Evolutionary conservation across 2,329 filamentous ascomycete genomes (phyloP).

Genomic region (Venturia effusa): DNA sequence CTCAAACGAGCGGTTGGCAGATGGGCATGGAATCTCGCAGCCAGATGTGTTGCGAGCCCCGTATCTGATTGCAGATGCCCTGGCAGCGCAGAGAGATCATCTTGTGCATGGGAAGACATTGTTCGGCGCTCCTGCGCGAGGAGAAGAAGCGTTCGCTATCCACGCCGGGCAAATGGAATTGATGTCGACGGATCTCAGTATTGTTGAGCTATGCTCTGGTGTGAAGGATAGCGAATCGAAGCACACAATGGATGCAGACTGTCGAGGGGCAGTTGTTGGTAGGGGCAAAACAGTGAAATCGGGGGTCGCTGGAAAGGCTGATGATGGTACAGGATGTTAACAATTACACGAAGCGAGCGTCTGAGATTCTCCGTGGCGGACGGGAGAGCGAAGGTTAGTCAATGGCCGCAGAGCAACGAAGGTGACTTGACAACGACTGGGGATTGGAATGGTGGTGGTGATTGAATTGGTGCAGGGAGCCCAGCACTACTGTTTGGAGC

Average conservation of each 20-base stretch:
- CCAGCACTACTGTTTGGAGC: not conserved
- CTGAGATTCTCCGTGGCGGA: not conserved
- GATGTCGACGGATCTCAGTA: not conserved
- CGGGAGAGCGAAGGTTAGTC: not conserved
- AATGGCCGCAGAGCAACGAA: not conserved
- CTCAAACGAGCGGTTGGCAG: slow-evolving; percentile 81
- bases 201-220: not conserved
- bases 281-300: not conserved
- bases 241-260: not conserved
- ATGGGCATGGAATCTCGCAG: slow-evolving; percentile 83
- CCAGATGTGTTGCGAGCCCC: slow-evolving; percentile 70
- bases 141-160: not conserved
- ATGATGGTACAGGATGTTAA: not conserved
- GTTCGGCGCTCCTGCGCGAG: slow-evolving; percentile 1
- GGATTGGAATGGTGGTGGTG: not conserved
- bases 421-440: not conserved
- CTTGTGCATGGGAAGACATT: slow-evolving; percentile 18
- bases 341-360: slow-evolving; percentile 3
- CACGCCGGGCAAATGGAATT: not conserved
- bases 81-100: slow-evolving; percentile 79
- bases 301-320: not conserved
- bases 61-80: slow-evolving; percentile 71
- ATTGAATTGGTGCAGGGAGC: not conserved
- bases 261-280: not conserved
- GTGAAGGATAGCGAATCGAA: not conserved